phyloP scores from a whole-genome alignment of 2,329 filamentous ascomycete genomes.

The Dothideomycetes sp. region DNA sequence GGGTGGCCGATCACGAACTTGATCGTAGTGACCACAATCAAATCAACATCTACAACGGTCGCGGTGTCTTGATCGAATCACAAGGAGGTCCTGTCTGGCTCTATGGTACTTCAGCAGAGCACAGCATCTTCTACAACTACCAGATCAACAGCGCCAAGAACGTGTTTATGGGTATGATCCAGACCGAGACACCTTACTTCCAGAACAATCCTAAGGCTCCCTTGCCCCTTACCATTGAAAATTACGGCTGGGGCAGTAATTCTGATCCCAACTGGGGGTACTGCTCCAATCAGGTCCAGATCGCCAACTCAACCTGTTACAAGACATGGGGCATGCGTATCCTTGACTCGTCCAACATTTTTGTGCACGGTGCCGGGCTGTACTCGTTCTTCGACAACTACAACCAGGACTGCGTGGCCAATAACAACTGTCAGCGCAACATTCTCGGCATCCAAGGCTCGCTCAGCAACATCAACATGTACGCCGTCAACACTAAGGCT shows the following conservation, averaged over 20 bases:
- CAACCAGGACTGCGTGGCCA: constrained; percentile 34
- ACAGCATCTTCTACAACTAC: constrained; percentile 61
- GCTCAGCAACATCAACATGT: constrained; percentile 32
- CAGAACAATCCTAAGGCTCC: constrained; percentile 53
- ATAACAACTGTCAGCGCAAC: constrained; percentile 40
- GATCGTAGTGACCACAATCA: constrained; percentile 91
- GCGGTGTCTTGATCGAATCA: constrained; percentile 69
- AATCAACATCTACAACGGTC: constrained; percentile 78
- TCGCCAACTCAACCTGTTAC: constrained; percentile 14
- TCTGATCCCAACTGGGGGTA: constrained; percentile 32
- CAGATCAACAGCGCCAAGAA: constrained; percentile 50
- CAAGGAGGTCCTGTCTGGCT: constrained; percentile 63
- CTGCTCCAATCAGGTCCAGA: constrained; percentile 15
- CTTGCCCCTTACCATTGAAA: constrained; percentile 42
- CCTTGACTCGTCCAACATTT: constrained; percentile 27
- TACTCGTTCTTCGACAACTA: constrained; percentile 51
- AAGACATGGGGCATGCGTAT: constrained; percentile 33
- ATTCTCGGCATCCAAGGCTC: constrained; percentile 35
- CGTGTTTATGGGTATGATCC: constrained; percentile 52
- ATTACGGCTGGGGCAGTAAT: constrained; percentile 17
- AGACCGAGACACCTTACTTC: constrained; percentile 63
- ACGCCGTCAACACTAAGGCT: constrained; percentile 38
- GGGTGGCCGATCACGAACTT: constrained; percentile 86
- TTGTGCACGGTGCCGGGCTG: constrained; percentile 41
- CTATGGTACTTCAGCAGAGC: constrained; percentile 54